Conservation (phyloP, 495 filamentous ascomycete species). For the Gamarada debralockiae region DNA sequence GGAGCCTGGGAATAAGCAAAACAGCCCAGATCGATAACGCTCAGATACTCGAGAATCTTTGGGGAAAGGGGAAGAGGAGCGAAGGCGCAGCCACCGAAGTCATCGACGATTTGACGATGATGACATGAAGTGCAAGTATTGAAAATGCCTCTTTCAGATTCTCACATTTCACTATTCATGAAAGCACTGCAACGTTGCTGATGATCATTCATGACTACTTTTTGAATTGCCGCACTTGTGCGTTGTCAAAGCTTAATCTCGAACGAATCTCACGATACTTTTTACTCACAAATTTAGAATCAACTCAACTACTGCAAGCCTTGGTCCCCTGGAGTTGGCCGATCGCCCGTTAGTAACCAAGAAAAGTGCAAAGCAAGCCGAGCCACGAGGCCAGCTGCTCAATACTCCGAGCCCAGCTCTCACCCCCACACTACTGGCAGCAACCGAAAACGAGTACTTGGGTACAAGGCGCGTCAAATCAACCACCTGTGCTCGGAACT, state of each 20-base stretch:
- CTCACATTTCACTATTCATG: too few species aligned
- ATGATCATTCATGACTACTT: conserved; percentile 6
- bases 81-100: background rate
- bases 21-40: background rate
- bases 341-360: conserved; percentile 19
- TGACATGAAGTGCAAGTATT: background rate
- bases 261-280: conserved; percentile 19
- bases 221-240: background rate
- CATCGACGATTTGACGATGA: too few species aligned
- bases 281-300: conserved; percentile 13
- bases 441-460: background rate
- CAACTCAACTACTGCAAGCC: background rate
- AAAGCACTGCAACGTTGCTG: conserved; percentile 12
- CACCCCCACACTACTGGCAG: conserved; percentile 16
- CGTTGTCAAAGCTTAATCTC: background rate
- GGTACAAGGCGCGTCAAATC: conserved; percentile 2
- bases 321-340: conserved; percentile 8
- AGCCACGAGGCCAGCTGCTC: conserved; percentile 20
- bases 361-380: conserved; percentile 12
- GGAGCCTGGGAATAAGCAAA: conserved; percentile 18
- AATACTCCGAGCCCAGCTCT: conserved; percentile 4
- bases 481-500: conserved; percentile 1
- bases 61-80: background rate
- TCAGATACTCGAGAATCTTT: background rate
- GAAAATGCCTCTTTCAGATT: background rate